phyloP scores from a whole-genome alignment of 176 grass and related monocot genomes.

The Secale cereale region DNA sequence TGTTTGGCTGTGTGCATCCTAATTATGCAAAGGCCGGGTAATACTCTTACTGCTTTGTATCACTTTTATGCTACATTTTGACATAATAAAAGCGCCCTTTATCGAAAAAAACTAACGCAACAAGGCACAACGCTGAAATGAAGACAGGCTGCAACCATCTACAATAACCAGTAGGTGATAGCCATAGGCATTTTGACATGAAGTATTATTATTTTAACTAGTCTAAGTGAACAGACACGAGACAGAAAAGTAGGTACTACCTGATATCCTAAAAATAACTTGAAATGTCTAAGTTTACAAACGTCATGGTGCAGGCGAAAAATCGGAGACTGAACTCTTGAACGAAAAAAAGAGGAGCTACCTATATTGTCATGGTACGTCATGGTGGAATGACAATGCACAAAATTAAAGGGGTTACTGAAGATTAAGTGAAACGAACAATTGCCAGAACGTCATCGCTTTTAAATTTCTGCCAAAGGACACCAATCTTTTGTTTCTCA shows the following conservation, averaged over 20 bases:
- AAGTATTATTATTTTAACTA: not conserved
- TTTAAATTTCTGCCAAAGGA: not conserved
- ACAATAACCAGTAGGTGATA: not conserved
- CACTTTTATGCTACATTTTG: too few species aligned
- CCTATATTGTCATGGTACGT: not conserved
- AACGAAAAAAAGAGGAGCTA: not conserved
- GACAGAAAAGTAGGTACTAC: not conserved
- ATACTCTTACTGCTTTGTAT: too few species aligned
- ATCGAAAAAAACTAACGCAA: constrained; percentile 5
- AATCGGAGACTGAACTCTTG: not conserved
- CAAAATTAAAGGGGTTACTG: not conserved
- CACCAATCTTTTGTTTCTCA: not conserved
- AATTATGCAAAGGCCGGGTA: too few species aligned
- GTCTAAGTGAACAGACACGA: not conserved
- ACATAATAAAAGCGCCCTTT: too few species aligned
- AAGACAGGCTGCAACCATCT: not conserved
- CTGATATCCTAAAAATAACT: not conserved
- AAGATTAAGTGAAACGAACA: not conserved
- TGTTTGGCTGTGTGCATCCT: too few species aligned
- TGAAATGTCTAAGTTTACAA: not conserved
- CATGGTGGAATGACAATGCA: not conserved
- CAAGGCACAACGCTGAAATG: not conserved
- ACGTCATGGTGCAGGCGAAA: not conserved
- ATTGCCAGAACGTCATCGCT: not conserved
- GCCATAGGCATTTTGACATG: not conserved